Conservation (phyloP, 306 rosid genomes). For the Rubus idaeus region DNA sequence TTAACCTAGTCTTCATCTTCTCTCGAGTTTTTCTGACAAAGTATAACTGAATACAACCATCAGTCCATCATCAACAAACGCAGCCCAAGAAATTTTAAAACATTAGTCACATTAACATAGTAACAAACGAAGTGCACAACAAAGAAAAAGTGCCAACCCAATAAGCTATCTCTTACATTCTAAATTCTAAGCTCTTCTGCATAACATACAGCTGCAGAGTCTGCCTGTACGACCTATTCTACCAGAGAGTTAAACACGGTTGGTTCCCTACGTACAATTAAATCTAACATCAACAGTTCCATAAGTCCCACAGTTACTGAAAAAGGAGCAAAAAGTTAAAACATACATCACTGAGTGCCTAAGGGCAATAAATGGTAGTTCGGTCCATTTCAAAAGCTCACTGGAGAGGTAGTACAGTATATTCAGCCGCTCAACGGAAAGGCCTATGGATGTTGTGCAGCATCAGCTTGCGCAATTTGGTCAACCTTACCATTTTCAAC, state of each 20-base stretch:
- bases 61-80: neutral
- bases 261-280: constrained; percentile 34
- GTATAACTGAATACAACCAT: neutral
- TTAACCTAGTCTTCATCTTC: neutral
- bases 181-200: constrained; percentile 33
- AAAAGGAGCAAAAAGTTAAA: constrained; percentile 11
- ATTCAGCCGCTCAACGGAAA: constrained; percentile 43
- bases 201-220: constrained; percentile 27
- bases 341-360: constrained; percentile 18
- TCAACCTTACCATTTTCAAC: constrained; percentile 53
- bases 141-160: constrained; percentile 1
- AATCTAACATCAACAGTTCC: constrained; percentile 39
- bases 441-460: constrained; percentile 19
- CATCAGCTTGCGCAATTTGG: constrained; percentile 39
- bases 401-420: constrained; percentile 18
- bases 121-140: constrained; percentile 8
- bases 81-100: neutral
- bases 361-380: constrained; percentile 17
- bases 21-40: neutral
- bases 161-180: constrained; percentile 29
- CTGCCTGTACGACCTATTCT: constrained; percentile 45
- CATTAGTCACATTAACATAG: constrained; percentile 23
- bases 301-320: constrained; percentile 26
- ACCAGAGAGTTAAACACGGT: constrained; percentile 9
- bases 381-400: constrained; percentile 41